Conservation (phyloP, 176 grass and related monocot species). For the Microstegium vimineum region DNA sequence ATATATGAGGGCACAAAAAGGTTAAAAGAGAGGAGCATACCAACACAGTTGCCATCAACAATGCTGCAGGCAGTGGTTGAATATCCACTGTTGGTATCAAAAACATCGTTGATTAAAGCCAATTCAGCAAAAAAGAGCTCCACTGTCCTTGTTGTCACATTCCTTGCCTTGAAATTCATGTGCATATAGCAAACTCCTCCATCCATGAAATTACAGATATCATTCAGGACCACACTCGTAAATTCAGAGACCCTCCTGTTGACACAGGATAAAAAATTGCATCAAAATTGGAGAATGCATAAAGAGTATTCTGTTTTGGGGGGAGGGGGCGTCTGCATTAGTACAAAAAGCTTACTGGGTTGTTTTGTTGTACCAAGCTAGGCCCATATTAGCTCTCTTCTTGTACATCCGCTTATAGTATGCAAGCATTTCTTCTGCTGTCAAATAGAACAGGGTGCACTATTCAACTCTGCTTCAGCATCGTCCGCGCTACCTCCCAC, state of each 20-base stretch:
- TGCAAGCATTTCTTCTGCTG: not conserved
- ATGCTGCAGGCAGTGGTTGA: not conserved
- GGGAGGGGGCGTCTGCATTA: too few species aligned
- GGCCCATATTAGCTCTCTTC: not conserved
- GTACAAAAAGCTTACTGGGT: not conserved
- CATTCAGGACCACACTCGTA: not conserved
- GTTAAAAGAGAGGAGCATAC: not conserved
- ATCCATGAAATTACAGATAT: not conserved
- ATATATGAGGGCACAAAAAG: too few species aligned
- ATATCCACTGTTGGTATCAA: not conserved
- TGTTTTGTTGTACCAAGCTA: not conserved
- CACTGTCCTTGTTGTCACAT: not conserved
- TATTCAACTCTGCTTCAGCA: not conserved
- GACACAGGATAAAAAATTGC: not conserved
- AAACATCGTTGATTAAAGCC: not conserved
- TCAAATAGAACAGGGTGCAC: not conserved
- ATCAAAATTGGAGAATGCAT: not conserved
- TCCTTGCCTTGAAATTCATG: not conserved
- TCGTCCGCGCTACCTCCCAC: not conserved
- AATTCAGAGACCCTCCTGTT: not conserved
- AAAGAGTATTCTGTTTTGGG: not conserved
- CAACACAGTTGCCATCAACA: not conserved
- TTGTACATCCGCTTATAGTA: not conserved
- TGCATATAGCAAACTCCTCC: not conserved
- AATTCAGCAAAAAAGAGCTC: not conserved